Evolutionary conservation across 2,329 filamentous ascomycete species (phyloP).

Genomic region (Arthrinium phaeospermum): DNA sequence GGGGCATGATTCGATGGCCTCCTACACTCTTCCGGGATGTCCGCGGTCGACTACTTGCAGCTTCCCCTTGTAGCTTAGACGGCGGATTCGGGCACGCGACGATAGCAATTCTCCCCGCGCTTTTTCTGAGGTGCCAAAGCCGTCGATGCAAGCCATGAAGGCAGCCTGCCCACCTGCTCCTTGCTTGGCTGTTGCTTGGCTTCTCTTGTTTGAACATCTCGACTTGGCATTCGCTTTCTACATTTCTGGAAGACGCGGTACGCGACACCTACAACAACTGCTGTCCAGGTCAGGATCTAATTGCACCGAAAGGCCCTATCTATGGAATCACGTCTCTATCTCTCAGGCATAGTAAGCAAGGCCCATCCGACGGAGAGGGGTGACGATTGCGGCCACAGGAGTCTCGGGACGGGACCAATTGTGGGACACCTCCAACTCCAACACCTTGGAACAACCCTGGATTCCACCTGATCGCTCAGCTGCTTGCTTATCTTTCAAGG

Average conservation of each 20-base stretch:
- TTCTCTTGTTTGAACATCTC: background rate
- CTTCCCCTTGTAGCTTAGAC: constrained; percentile 13
- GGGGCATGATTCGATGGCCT: background rate
- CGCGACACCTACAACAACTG: background rate
- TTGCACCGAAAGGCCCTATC: background rate
- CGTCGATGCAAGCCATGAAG: background rate
- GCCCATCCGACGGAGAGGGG: background rate
- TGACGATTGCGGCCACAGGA: background rate
- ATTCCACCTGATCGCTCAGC: background rate
- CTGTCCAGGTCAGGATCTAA: background rate
- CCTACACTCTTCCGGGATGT: constrained; percentile 1
- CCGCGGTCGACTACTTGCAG: background rate
- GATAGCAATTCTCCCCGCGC: background rate
- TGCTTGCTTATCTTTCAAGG: background rate
- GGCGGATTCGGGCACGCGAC: background rate
- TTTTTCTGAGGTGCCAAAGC: background rate
- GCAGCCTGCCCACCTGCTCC: background rate
- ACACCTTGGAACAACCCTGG: background rate
- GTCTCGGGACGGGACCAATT: background rate
- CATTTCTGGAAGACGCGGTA: background rate
- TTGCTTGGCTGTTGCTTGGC: constrained; percentile 1
- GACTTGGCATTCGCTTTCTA: background rate
- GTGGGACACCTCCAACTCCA: background rate
- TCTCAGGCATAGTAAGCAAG: background rate
- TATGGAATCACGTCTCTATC: background rate